Evolutionary conservation across 2,329 filamentous ascomycete genomes (phyloP), one percentile per base, ranked within the genome.

Genomic region (Diaporthe ilicicola): DNA sequence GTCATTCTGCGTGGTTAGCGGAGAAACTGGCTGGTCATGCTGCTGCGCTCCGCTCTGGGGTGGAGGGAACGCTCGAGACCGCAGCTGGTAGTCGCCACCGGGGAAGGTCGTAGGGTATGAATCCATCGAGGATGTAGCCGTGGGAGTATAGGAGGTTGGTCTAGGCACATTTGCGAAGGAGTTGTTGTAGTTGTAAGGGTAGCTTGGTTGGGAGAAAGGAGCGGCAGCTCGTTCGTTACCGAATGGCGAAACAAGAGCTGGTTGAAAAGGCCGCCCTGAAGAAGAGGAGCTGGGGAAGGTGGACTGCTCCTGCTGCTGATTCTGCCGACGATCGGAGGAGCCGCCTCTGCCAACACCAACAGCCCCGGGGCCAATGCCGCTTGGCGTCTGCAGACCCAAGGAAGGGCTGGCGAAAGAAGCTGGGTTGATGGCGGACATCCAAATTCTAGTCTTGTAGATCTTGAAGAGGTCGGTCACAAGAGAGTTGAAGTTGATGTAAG

Each of bases 351-450:
- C 85, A 10, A 87, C 85, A 56, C 87, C 87, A n/a, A 93, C 87
- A 29, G 90, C 89, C 29, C 90, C 91, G 10, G 90, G 89, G 0
- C 90, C 89, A 75, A 92, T 87, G 34, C 89, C 89, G 73, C 90
- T 91, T 1, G 92, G 90, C 2, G 91, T 90, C 78, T 92, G 91
- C 27, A 94, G 84, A 32, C 92, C 92, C 61, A 93, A 85, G 3
- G 90, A 90, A 22, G 93, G 92, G 73, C 91, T 95, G 29, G 93
- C 93, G 81, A 98, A 98, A 0, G 95, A 98, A 6, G 95, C 96
- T 9, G 96, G 96, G 79, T 99, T 99, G 81, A 99, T 97, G 4
- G 96, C 96, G 5, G 95, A 98, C 94, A 99, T 97, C 96, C 96
- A 99, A 77, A 99, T 99, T 76, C 97, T 91, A 27, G 95, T 97